Base-by-base conservation (phyloP, 2,329 filamentous ascomycete species). In the Exophiala sp. region DNA sequence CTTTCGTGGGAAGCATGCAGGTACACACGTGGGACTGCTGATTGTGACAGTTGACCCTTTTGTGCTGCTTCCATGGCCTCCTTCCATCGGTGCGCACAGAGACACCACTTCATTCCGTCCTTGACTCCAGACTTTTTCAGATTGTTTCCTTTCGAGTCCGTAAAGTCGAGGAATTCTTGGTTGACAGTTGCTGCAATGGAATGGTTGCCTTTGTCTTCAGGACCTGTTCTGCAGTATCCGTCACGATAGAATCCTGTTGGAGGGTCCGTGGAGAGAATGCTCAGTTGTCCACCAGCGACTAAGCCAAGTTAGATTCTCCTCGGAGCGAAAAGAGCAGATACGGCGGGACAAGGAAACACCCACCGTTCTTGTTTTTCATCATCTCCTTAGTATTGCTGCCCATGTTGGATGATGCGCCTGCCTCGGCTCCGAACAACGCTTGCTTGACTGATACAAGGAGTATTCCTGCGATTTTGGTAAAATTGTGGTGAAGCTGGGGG, bases 91-190 rank as follows among this genome's bases (percentile, higher is more conserved):
- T 65, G 68, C 2, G 78, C 79, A 60, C 80, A 83, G 3, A 83
- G 65, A 64, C 80, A 83, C 78, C 80, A 83, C 63, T 77, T 79
- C 60, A 79, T 81, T 6, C 80, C 79, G 10, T 69, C 74, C 16
- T 70, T 76, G 47, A 83, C 70, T 2, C 79, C 79, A 16, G 72
- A 70, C 3, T 64, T 59, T 19, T 78, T 72, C 27, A 83, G 68
- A 59, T 83, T 76, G 60, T 83, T 83, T 32, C 79, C 80, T 30
- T 73, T 71, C 3, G 71, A 69, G 14, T 79, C 78, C 24, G 73
- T 73, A 68, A 78, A 83, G 61, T 82, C 77, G 27, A 83, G 75
- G 63, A 83, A 83, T 58, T 79, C 75, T 51, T 80, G 72, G 7
- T 76, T 79, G 1, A 83, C 68, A 22, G 78, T 72, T 44, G 71